Conservation (phyloP, 176 grass and related monocot species). For the Cenchrus fungigraminus region DNA sequence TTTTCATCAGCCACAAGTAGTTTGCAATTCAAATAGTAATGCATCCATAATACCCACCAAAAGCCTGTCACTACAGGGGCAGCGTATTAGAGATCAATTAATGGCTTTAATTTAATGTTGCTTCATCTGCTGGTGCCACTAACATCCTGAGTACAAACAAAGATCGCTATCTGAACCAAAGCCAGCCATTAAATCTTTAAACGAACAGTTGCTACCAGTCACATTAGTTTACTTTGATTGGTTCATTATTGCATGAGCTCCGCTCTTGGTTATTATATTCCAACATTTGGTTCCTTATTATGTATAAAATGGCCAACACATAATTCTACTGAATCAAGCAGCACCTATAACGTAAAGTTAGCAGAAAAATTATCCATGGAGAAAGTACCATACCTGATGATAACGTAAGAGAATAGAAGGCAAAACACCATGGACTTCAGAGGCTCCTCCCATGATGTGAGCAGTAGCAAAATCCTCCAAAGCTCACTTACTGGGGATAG, state of each 20-base stretch:
- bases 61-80: neutral
- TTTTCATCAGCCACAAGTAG: neutral
- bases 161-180: conserved; percentile 17
- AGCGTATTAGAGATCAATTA: neutral
- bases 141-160: neutral
- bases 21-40: neutral
- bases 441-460: conserved; percentile 87
- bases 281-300: neutral
- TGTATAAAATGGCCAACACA: conserved; percentile 25
- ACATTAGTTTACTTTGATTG: neutral
- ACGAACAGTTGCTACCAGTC: conserved; percentile 1
- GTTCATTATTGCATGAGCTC: neutral
- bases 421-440: conserved; percentile 83
- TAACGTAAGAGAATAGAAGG: conserved; percentile 64
- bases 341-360: conserved; percentile 19
- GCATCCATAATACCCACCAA: conserved; percentile 4
- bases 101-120: neutral
- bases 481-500: conserved; percentile 71
- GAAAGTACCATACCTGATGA: conserved; percentile 61
- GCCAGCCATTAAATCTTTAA: conserved; percentile 9
- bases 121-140: conserved; percentile 4
- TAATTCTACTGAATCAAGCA: neutral
- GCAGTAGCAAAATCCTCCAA: conserved; percentile 63
- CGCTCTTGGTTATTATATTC: conserved; percentile 7
- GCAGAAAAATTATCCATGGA: conserved; percentile 1